phyloP scores from a whole-genome alignment of 2,329 filamentous ascomycete genomes.

The Neonectria ditissima region DNA sequence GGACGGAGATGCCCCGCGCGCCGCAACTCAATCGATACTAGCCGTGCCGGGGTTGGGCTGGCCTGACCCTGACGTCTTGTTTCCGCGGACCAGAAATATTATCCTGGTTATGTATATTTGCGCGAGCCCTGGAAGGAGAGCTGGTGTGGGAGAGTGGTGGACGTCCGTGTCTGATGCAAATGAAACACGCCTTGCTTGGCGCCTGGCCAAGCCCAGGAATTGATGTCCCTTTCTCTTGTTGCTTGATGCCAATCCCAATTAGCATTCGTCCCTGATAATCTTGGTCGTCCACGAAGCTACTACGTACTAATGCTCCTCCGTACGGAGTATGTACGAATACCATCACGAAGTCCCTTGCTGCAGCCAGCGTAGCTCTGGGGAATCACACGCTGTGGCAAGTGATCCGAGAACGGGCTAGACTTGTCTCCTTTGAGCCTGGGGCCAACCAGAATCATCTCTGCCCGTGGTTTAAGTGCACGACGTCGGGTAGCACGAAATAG shows the following conservation, averaged over 20 bases:
- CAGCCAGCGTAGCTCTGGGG: constrained; percentile 1
- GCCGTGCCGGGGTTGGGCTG: background rate
- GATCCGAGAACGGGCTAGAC: constrained; percentile 12
- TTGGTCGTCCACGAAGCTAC: too few species aligned
- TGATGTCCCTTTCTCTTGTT: background rate
- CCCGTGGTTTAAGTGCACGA: constrained; percentile 10
- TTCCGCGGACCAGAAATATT: background rate
- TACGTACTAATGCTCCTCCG: too few species aligned
- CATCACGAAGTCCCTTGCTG: background rate
- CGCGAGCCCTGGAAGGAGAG: background rate
- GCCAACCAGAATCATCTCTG: constrained; percentile 2
- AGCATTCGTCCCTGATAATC: background rate
- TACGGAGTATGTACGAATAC: background rate
- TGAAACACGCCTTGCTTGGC: constrained; percentile 5
- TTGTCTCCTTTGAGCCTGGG: constrained; percentile 5
- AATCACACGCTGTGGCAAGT: constrained; percentile 12
- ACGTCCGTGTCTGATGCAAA: constrained; percentile 11
- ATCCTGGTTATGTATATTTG: background rate
- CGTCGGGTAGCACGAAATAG: background rate
- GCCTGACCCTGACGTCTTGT: constrained; percentile 14
- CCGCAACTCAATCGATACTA: background rate
- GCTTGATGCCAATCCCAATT: background rate
- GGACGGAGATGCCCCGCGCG: background rate
- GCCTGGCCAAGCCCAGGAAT: constrained; percentile 1
- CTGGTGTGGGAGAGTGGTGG: background rate